Evolutionary conservation across 768 basidiomycete genomes (phyloP).

Genomic region (Auriculariales sp.): DNA sequence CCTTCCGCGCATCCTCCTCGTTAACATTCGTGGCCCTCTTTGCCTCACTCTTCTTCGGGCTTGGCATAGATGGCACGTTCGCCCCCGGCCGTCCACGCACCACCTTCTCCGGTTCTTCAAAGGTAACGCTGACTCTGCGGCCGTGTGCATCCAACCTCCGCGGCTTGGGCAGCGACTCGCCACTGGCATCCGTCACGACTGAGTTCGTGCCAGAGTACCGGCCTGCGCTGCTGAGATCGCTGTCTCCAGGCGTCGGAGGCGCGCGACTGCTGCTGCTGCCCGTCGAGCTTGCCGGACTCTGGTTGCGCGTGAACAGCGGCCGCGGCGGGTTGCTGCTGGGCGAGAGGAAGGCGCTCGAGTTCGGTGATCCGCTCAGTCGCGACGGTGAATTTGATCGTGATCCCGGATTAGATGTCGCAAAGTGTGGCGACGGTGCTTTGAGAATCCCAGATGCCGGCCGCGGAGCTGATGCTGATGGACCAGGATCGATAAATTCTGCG

Average conservation of each 20-base stretch:
- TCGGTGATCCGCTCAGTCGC: not conserved
- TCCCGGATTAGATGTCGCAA: not conserved
- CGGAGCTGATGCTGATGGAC: slow-evolving; percentile 18
- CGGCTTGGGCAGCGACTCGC: slow-evolving; percentile 10
- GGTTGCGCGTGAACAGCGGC: slow-evolving; percentile 46
- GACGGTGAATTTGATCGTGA: not conserved
- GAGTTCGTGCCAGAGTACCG: not conserved
- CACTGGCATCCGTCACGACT: slow-evolving; percentile 1
- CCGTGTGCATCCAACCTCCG: slow-evolving; percentile 19
- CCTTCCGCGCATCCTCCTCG: slow-evolving; percentile 44
- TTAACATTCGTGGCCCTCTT: slow-evolving; percentile 10
- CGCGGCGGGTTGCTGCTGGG: slow-evolving; percentile 12
- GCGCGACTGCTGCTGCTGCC: slow-evolving; percentile 73
- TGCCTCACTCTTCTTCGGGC: slow-evolving; percentile 2
- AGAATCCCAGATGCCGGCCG: slow-evolving; percentile 4
- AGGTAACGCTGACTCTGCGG: slow-evolving; percentile 51
- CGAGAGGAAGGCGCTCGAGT: slow-evolving; percentile 3
- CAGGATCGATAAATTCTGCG: slow-evolving; percentile 8
- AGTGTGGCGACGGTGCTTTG: slow-evolving; percentile 14
- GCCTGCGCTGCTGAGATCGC: slow-evolving; percentile 27
- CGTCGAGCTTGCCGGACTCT: slow-evolving; percentile 73
- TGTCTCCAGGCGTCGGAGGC: slow-evolving; percentile 64
- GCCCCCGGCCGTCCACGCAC: slow-evolving; percentile 16
- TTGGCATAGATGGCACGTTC: slow-evolving; percentile 11
- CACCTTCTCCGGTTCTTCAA: slow-evolving; percentile 35